Evolutionary conservation across 768 basidiomycete genomes (phyloP), one percentile per base, ranked within the genome.

Genomic region (Phlegmacium glaucopus): DNA sequence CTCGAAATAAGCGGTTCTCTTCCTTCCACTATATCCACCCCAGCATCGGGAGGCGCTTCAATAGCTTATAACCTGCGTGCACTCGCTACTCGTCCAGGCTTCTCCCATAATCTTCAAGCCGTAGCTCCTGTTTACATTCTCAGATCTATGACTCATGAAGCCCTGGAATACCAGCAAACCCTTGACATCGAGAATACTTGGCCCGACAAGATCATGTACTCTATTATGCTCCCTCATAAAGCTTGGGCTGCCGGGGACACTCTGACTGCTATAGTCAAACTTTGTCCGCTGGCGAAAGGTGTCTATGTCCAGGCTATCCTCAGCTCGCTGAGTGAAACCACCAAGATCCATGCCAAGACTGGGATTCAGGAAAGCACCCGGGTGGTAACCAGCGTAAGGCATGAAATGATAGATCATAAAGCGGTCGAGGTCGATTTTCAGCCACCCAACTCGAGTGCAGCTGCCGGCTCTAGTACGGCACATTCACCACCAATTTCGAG

Each of bases 171-270:
- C 72, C 94, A 92, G 59, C 94, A 97, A 62, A 92, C 92, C 2
- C 78, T 96, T 48, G 95, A 98, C 64, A 85, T 91, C 54, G 90
- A 96, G 66, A 96, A 94, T 64, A 94, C 93, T 12, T 98, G 95
- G 95, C 94, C 95, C 0, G 87, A 87, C 16, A 98, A 97, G 70
- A 72, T 96, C 67, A 95, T 94, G 94, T 97, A 95, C 65, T 85
- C 87, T 5, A 80, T 92, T 60, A 88, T 93, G 71, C 67, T 98
- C 27, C 94, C 94, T 0, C 93, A 95, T 75, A 95, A 94, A 61
- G 95, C 94, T 0, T 97, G 89, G 83, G 90, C 93, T 0, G 88
- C 85, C 0, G 94, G 94, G 6, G 94, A 97, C 65, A 77, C 76
- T 9, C 69, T 96, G 47, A 85, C 87, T 0, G 85, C 90, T 0